Percentiles rank a stretch among this genome's conserved stretches.
phyloP scores from a whole-genome alignment of 495 filamentous ascomycete species.

The Copromyces sp. region DNA sequence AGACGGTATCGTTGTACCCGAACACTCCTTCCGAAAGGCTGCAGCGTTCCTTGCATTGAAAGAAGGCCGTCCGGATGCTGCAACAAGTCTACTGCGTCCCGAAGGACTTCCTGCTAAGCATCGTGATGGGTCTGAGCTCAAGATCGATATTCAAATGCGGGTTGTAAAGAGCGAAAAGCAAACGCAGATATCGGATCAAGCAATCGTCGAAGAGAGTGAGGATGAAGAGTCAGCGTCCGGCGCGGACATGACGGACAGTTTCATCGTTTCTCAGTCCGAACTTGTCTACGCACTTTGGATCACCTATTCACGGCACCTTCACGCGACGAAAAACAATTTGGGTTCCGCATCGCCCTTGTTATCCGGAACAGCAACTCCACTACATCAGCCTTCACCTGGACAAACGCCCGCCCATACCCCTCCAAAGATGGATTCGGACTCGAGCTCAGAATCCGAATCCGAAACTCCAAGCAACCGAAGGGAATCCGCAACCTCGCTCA shows the following conservation, averaged over 20 bases:
- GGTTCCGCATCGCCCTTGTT: conserved; percentile 48
- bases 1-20: conserved; percentile 94
- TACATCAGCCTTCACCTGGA: conserved; percentile 70
- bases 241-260: conserved; percentile 16
- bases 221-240: conserved; percentile 33
- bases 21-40: conserved; percentile 88
- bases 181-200: conserved; percentile 28
- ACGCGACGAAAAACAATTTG: conserved; percentile 51
- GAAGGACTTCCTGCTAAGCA: conserved; percentile 77
- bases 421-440: conserved; percentile 42
- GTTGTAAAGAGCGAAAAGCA: conserved; percentile 79
- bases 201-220: conserved; percentile 39
- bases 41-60: conserved; percentile 70
- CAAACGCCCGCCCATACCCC: conserved; percentile 47
- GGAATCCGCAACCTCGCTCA: conserved; percentile 41
- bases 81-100: conserved; percentile 65
- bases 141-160: conserved; percentile 90
- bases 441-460: conserved; percentile 13
- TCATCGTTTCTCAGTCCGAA: conserved; percentile 44
- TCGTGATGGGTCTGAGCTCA: conserved; percentile 80
- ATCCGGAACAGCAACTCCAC: conserved; percentile 53
- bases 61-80: conserved; percentile 67
- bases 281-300: conserved; percentile 95
- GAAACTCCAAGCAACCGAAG: conserved; percentile 16
- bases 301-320: conserved; percentile 87